Conservation (phyloP, 352 stramenopile species). For the Phytophthora colocasiae region DNA sequence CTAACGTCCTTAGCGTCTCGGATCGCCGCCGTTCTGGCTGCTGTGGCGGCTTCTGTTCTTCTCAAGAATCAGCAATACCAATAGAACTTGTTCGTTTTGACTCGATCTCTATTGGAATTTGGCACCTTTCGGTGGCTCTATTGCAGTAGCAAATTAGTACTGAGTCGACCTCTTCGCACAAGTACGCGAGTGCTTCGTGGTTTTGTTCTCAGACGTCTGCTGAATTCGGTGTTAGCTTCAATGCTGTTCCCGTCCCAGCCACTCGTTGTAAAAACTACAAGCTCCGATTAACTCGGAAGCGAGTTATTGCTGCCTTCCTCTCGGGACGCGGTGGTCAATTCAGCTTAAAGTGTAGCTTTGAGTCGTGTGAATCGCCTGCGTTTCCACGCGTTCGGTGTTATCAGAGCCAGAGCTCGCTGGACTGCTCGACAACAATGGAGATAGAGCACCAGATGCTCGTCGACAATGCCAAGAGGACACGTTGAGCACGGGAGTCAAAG, state of each 20-base stretch:
- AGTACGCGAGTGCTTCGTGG: background rate
- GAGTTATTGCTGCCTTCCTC: background rate
- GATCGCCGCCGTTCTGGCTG: background rate
- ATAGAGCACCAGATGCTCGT: background rate
- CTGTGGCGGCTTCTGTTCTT: background rate
- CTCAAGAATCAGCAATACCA: background rate
- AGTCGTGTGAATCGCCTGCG: background rate
- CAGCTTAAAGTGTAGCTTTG: background rate
- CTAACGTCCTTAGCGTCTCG: background rate
- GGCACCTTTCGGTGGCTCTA: background rate
- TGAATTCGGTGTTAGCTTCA: background rate
- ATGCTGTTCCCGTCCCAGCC: background rate
- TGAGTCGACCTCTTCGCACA: background rate
- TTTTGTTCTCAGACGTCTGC: conserved; percentile 4
- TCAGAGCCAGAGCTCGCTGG: background rate
- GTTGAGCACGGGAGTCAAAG: background rate
- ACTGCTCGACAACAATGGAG: background rate
- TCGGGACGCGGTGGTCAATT: background rate
- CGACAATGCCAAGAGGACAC: background rate
- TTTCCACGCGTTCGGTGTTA: conserved; percentile 6
- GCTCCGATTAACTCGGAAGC: background rate
- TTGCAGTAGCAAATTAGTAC: background rate
- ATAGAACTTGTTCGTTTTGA: background rate
- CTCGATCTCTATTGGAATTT: background rate
- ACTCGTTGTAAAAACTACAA: conserved; percentile 2